Evolutionary conservation across 2,329 filamentous ascomycete species (phyloP).

Genomic region (Diplocarpon mali): DNA sequence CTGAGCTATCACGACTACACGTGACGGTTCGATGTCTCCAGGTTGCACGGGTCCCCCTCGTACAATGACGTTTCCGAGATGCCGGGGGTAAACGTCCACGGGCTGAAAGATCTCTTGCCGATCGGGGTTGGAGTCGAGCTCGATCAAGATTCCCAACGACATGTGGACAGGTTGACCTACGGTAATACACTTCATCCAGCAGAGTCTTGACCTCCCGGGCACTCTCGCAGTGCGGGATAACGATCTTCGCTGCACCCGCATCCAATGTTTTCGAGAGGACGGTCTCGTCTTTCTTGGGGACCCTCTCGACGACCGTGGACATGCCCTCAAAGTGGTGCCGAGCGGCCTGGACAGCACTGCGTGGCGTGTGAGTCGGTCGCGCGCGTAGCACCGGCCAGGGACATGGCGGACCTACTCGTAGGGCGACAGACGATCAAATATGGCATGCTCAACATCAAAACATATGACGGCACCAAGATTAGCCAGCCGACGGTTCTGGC

Average conservation of each 20-base stretch:
- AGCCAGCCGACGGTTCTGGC: too few species aligned
- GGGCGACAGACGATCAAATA: conserved; percentile 3
- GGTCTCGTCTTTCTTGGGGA: conserved; percentile 2
- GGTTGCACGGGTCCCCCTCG: conserved; percentile 2
- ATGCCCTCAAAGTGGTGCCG: conserved; percentile 4
- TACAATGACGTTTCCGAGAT: conserved; percentile 4
- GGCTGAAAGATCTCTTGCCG: conserved; percentile 5
- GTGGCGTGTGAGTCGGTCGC: not conserved
- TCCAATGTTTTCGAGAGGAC: conserved; percentile 3
- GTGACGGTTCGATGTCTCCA: conserved; percentile 5
- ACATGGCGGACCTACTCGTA: not conserved
- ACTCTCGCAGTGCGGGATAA: conserved; percentile 5
- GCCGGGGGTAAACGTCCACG: conserved; percentile 6
- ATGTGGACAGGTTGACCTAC: not conserved
- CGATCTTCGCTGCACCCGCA: conserved; percentile 2
- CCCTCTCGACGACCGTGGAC: conserved; percentile 1
- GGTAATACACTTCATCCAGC: conserved; percentile 4
- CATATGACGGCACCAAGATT: not conserved
- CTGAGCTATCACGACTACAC: conserved; percentile 3
- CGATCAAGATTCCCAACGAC: not conserved
- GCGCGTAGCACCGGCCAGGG: too few species aligned
- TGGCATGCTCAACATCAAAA: conserved; percentile 3
- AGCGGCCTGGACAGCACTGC: conserved; percentile 4
- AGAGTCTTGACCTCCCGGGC: not conserved
- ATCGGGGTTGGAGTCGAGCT: not conserved